Conservation (phyloP, 1,284 basidiomycete species). For the Cerrena zonata region DNA sequence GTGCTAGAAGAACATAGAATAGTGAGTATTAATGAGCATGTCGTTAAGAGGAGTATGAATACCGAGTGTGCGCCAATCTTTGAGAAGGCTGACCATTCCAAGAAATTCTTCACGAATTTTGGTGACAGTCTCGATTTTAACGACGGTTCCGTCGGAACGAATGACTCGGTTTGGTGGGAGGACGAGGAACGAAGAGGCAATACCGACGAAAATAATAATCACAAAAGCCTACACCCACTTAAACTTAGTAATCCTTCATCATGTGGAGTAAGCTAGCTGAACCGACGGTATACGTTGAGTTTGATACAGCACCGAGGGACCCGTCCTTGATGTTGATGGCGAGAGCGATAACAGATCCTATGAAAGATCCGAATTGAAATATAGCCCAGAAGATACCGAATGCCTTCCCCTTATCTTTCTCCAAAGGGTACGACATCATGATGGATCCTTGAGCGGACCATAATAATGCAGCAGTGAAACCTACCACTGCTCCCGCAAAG, state of each 20-base stretch:
- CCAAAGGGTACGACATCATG: constrained; percentile 52
- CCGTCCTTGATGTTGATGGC: constrained; percentile 35
- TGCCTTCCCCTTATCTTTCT: constrained; percentile 48
- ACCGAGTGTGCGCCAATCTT: constrained; percentile 36
- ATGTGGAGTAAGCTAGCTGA: background rate
- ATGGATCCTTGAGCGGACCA: no score
- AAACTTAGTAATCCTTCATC: background rate
- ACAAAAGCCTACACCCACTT: constrained; percentile 30
- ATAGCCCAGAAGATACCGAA: no score
- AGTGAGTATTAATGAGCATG: no score
- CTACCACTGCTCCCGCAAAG: constrained; percentile 50
- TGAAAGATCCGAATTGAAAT: constrained; percentile 48
- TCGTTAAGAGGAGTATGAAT: background rate
- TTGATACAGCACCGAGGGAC: constrained; percentile 29
- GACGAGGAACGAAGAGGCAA: constrained; percentile 33
- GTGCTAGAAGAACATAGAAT: constrained; percentile 14
- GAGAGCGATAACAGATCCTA: constrained; percentile 46
- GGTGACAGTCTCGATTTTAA: constrained; percentile 31
- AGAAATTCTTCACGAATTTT: constrained; percentile 30
- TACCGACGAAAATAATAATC: constrained; percentile 36
- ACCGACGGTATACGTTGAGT: constrained; percentile 35
- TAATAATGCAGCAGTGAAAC: constrained; percentile 52
- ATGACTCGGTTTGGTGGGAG: constrained; percentile 35
- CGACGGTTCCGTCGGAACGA: constrained; percentile 35
- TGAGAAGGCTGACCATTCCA: constrained; percentile 30